Percentiles rank a stretch among this genome's conserved stretches.
Conservation (phyloP, 225 moss, liverwort and hornwort genomes). For the Takakia lepidozioides region DNA sequence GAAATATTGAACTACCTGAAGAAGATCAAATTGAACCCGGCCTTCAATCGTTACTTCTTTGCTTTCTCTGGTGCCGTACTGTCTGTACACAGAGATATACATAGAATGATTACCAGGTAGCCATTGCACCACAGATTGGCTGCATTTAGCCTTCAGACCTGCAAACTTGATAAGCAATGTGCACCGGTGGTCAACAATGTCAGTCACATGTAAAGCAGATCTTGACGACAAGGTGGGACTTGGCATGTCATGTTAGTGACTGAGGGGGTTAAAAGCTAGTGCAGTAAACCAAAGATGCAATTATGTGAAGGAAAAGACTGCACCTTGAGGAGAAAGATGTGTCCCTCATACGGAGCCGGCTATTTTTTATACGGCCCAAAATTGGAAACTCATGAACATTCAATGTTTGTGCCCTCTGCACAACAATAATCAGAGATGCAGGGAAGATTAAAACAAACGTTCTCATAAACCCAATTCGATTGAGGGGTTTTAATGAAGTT, state of each 20-base stretch:
- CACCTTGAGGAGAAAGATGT: constrained; percentile 83
- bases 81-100: constrained; percentile 39
- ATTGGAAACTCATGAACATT: constrained; percentile 74
- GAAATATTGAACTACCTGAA: too few relatives aligned
- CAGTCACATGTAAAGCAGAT: too few relatives aligned
- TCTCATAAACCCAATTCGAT: background rate
- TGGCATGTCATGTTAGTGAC: too few relatives aligned
- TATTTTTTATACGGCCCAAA: constrained; percentile 83
- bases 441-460: background rate
- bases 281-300: too few relatives aligned
- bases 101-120: too few relatives aligned
- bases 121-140: too few relatives aligned
- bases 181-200: too few relatives aligned
- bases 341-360: constrained; percentile 90
- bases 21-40: constrained; percentile 96
- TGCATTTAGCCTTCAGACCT: too few relatives aligned
- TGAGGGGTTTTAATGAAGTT: background rate
- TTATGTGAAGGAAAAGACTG: background rate
- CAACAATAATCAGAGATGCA: constrained; percentile 8
- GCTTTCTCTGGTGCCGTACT: constrained; percentile 95
- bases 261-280: too few relatives aligned
- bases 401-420: constrained; percentile 79
- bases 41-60: constrained; percentile 99
- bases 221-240: too few relatives aligned
- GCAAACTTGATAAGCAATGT: too few relatives aligned